Evolutionary conservation across 306 rosid species (phyloP).

Genomic region (Argentina anserina): DNA sequence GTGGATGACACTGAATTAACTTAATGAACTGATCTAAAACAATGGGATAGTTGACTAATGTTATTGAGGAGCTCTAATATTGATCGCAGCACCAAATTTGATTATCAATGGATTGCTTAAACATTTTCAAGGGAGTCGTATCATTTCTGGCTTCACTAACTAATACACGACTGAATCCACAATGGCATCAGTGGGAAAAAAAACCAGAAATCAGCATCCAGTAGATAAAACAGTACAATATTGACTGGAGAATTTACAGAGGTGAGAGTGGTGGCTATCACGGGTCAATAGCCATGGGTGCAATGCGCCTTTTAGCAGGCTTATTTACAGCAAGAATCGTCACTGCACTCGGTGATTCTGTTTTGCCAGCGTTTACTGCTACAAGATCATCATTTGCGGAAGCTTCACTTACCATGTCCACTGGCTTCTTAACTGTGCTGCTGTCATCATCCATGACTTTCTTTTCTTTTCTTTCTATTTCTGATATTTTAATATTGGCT

Average conservation of each 20-base stretch:
- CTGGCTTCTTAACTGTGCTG: constrained; percentile 28
- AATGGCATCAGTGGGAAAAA: neutral
- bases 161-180: neutral
- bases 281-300: constrained; percentile 47
- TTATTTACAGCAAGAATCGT: constrained; percentile 17
- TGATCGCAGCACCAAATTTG: neutral
- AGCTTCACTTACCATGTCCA: constrained; percentile 21
- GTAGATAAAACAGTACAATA: neutral
- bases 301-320: constrained; percentile 49
- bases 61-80: neutral
- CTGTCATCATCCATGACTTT: neutral
- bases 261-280: constrained; percentile 12
- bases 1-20: neutral
- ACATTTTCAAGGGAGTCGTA: neutral
- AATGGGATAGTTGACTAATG: neutral
- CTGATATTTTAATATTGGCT: neutral
- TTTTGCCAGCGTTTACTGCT: constrained; percentile 25
- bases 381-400: constrained; percentile 16
- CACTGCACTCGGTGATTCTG: constrained; percentile 25
- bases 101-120: neutral
- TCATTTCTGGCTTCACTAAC: neutral
- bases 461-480: neutral
- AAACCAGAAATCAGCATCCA: neutral
- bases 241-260: constrained; percentile 20
- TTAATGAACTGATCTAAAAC: neutral